Percentiles rank a stretch among this genome's conserved stretches.
Evolutionary conservation across 164 flowering plant species (phyloP).

Genomic region (Kalanchoe fedtschenkoi): DNA sequence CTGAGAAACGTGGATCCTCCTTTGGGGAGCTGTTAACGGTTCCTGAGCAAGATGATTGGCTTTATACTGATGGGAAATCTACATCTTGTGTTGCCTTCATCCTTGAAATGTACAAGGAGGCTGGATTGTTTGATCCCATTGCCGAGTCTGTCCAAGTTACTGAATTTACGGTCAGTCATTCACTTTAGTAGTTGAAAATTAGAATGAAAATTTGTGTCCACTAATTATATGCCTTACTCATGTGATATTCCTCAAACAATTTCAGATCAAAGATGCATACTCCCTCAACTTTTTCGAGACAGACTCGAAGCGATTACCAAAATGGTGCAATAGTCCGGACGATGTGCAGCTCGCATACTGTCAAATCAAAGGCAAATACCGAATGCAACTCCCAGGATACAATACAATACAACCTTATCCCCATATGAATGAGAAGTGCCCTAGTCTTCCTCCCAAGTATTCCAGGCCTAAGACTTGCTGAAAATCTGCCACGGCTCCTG

Average conservation of each 20-base stretch:
- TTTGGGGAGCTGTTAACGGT: constrained; percentile 68
- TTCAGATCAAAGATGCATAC: constrained; percentile 98
- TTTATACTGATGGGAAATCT: constrained; percentile 79
- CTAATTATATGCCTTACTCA: background rate
- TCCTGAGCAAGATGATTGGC: constrained; percentile 94
- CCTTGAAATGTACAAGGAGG: constrained; percentile 87
- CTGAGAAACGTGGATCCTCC: constrained; percentile 68
- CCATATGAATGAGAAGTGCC: constrained; percentile 90
- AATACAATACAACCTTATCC: constrained; percentile 75
- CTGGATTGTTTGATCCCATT: constrained; percentile 71
- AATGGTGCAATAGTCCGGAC: constrained; percentile 86
- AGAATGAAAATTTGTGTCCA: background rate
- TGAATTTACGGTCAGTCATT: constrained; percentile 83
- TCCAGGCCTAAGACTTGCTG: constrained; percentile 49
- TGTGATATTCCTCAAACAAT: constrained; percentile 2
- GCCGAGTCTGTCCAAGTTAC: constrained; percentile 74
- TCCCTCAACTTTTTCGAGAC: constrained; percentile 68
- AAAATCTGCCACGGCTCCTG: constrained; percentile 7
- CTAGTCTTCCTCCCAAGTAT: constrained; percentile 80
- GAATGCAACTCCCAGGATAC: constrained; percentile 90
- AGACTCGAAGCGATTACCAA: constrained; percentile 66
- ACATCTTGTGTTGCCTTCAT: constrained; percentile 86
- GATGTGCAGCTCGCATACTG: constrained; percentile 73
- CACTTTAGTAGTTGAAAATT: background rate
- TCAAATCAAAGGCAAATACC: constrained; percentile 77